phyloP scores from a whole-genome alignment of 352 stramenopile genomes.

The Phytophthora rubi region DNA sequence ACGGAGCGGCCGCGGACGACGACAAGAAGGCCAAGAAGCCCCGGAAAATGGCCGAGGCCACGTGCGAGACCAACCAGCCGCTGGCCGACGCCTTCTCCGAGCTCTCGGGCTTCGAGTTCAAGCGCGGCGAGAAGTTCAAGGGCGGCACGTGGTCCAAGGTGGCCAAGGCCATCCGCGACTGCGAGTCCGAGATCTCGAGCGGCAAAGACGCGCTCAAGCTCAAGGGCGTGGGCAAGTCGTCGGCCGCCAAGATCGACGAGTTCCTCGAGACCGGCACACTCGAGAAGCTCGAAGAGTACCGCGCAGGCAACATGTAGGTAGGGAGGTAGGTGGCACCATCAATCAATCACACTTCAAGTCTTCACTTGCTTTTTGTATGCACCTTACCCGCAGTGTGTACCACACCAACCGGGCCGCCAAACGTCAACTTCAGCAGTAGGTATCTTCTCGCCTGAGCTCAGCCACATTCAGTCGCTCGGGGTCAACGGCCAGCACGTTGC shows the following conservation, averaged over 20 bases:
- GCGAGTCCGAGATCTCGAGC: slow-evolving; percentile 61
- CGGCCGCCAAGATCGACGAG: slow-evolving; percentile 84
- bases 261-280: slow-evolving; percentile 86
- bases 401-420: not conserved
- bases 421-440: slow-evolving; percentile 2
- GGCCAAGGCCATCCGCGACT: slow-evolving; percentile 81
- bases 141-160: slow-evolving; percentile 90
- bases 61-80: slow-evolving; percentile 68
- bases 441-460: not conserved
- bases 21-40: slow-evolving; percentile 59
- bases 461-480: not conserved
- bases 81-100: slow-evolving; percentile 81
- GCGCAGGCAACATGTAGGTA: slow-evolving; percentile 70
- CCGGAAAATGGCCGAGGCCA: slow-evolving; percentile 62
- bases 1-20: slow-evolving; percentile 39
- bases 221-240: slow-evolving; percentile 86
- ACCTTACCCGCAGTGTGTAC: not conserved
- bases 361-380: not conserved
- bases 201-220: slow-evolving; percentile 87
- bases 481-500: not conserved
- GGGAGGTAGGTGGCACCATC: not conserved
- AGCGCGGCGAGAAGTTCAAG: slow-evolving; percentile 88
- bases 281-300: slow-evolving; percentile 82
- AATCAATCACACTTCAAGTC: not conserved
- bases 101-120: slow-evolving; percentile 89